A percentile compares a stretch with the other conserved stretches of the same genome.
phyloP scores from a whole-genome alignment of 2,329 filamentous ascomycete species.

The Alternaria sp. region DNA sequence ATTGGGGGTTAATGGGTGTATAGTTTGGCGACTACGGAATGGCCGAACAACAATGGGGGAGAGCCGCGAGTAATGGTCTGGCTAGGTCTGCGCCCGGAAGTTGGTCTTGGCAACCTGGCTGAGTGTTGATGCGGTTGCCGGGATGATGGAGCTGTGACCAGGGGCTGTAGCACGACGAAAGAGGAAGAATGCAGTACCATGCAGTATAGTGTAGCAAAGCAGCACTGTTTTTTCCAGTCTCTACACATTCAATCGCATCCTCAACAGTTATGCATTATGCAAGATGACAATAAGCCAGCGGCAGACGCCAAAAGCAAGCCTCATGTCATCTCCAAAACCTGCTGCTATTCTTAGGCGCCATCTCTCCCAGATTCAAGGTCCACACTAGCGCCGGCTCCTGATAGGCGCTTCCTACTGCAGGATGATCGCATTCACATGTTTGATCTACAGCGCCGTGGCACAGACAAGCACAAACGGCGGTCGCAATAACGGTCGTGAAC shows the following conservation, averaged over 20 bases:
- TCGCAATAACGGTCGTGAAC: neutral
- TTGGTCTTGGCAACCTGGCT: conserved; percentile 30
- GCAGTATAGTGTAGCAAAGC: no score
- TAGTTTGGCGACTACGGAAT: conserved; percentile 1
- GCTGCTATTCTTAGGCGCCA: conserved; percentile 31
- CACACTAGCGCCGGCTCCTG: conserved; percentile 21
- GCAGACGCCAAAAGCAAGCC: conserved; percentile 5
- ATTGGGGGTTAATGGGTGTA: neutral
- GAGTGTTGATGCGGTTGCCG: conserved; percentile 24
- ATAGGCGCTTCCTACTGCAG: conserved; percentile 17
- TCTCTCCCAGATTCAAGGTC: conserved; percentile 15
- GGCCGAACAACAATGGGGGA: conserved; percentile 7
- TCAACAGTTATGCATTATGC: neutral
- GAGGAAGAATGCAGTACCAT: neutral
- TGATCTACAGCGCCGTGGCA: conserved; percentile 11
- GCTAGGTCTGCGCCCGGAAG: conserved; percentile 28
- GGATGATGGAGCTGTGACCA: conserved; percentile 19
- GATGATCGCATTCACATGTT: conserved; percentile 19
- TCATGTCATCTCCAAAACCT: conserved; percentile 26
- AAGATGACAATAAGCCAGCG: conserved; percentile 6
- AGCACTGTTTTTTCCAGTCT: no score
- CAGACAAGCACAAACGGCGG: neutral
- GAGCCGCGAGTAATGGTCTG: conserved; percentile 14
- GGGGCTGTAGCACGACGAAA: neutral
- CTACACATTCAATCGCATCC: neutral